Percentiles rank a stretch among this genome's conserved stretches.
Conservation (phyloP, 2,329 filamentous ascomycete genomes). For the Aureobasidium melanogenum region DNA sequence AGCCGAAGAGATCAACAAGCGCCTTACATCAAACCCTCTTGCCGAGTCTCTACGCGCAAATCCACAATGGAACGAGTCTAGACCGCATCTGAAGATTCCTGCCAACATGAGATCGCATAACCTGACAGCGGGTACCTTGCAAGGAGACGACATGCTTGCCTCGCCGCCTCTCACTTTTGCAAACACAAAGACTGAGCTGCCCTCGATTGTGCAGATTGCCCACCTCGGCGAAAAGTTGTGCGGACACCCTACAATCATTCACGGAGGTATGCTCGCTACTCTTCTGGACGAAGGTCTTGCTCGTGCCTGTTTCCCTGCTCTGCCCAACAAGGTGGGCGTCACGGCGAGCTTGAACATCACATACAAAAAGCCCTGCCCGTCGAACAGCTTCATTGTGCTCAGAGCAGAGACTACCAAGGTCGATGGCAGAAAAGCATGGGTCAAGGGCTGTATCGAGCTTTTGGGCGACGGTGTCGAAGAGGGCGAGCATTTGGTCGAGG, state of each 20-base stretch:
- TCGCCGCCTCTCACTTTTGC: conserved; percentile 75
- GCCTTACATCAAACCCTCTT: conserved; percentile 69
- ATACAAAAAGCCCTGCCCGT: conserved; percentile 72
- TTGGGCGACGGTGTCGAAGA: conserved; percentile 43
- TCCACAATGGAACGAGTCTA: conserved; percentile 61
- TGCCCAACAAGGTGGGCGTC: conserved; percentile 77
- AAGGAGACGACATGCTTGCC: conserved; percentile 65
- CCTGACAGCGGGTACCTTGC: conserved; percentile 71
- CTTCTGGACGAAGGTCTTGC: conserved; percentile 85
- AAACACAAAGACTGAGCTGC: conserved; percentile 42
- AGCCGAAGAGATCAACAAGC: conserved; percentile 53
- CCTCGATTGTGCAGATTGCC: conserved; percentile 52
- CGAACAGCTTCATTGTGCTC: conserved; percentile 67
- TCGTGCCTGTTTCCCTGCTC: conserved; percentile 75
- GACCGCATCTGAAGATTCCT: conserved; percentile 84
- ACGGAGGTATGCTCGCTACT: conserved; percentile 86
- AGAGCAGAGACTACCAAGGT: conserved; percentile 72
- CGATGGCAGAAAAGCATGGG: conserved; percentile 91
- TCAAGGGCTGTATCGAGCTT: conserved; percentile 77
- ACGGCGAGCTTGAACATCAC: conserved; percentile 78
- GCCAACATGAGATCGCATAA: conserved; percentile 59
- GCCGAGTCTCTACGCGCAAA: conserved; percentile 58
- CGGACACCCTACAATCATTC: conserved; percentile 82
- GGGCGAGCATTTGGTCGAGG: conserved; percentile 65
- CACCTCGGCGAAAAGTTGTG: conserved; percentile 75